Evolutionary conservation across 139 green algal species (phyloP), one percentile per base, ranked within the genome.

Genomic region (Chlorella sp.): DNA sequence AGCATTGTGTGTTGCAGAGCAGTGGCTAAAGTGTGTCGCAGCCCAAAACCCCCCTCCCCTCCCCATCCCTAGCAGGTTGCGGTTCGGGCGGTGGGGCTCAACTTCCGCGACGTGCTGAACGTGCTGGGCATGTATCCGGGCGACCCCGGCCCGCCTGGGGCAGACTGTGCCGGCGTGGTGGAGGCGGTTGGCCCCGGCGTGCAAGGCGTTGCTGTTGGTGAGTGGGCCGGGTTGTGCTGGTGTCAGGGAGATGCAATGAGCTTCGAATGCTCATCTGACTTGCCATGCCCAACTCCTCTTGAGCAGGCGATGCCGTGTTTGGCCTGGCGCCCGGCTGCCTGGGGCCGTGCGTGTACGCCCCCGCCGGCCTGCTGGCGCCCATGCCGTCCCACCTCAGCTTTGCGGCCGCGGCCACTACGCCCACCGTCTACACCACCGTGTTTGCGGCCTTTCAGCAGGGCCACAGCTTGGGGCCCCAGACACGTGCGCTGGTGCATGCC

Each of bases 381-480:
- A 68, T 96, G 89, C 95, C 94, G 34, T 73, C 84, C 0, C 72
- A 84, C 80, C 9, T 95, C n/a, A 89, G 58, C 65, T 94, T 94
- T 84, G 93, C 94, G 88, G 85, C 93, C 67, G 94, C 92, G 24
- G 92, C 94, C 32, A 94, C 92, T 20, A 83, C 88, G 26, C 94
- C 94, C 43, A 97, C 94, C 0, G 93, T 95, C 46, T 96, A 95
- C 76, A 92, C 92, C 58, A 97, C 94, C 16, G 92, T 89, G 0
- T 11, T 87, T 14, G 34, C 67, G 22, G 68, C 54, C 8, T 67
- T 84, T 36, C 87, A 95, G 20, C 72, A 75, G 30, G 51, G 51
- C 51, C 51, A 16, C 51, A 24, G 51, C 16, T 3, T 54, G 51
- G 51, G 46, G 13, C 51, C 51, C 51, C 51, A 60, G 13, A 60